phyloP scores from a whole-genome alignment of 2,329 filamentous ascomycete genomes.

The Thielaviopsis ethacetica region DNA sequence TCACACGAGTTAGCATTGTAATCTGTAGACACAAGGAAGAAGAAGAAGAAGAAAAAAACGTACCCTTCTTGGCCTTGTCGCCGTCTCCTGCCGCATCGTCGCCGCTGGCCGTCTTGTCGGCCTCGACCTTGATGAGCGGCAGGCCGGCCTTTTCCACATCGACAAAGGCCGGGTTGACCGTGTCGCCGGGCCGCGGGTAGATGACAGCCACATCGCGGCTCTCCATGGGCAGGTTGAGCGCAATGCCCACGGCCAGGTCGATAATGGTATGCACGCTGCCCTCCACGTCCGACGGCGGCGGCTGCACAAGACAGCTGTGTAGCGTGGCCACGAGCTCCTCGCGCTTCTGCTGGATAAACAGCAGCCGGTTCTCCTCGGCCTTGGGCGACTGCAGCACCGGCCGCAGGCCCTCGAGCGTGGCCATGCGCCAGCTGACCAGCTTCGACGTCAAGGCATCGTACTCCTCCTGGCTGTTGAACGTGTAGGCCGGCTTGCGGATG shows the following conservation, averaged over 20 bases:
- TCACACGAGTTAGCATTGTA: not conserved
- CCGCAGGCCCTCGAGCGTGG: conserved; percentile 80
- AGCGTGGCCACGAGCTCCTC: conserved; percentile 52
- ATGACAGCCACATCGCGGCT: conserved; percentile 78
- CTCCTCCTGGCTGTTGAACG: conserved; percentile 65
- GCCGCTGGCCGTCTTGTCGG: conserved; percentile 13
- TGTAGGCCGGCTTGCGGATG: conserved; percentile 62
- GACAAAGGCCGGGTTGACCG: conserved; percentile 60
- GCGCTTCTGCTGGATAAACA: conserved; percentile 56
- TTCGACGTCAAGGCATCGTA: conserved; percentile 76
- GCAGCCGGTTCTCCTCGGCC: conserved; percentile 47
- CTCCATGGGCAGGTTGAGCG: conserved; percentile 74
- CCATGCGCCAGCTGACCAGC: conserved; percentile 82
- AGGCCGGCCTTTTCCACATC: conserved; percentile 63
- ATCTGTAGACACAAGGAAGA: not conserved
- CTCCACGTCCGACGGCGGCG: conserved; percentile 65
- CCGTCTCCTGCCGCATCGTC: conserved; percentile 25
- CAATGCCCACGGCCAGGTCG: conserved; percentile 74
- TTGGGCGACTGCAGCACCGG: conserved; percentile 49
- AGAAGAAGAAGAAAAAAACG: conserved; percentile 14
- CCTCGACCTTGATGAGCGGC: conserved; percentile 27
- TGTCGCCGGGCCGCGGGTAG: conserved; percentile 65
- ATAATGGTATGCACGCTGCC: conserved; percentile 85
- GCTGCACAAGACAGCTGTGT: conserved; percentile 57
- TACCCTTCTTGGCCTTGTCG: conserved; percentile 33